Base-by-base conservation (phyloP, 306 rosid species). In the Oxytropis ochrocephala region DNA sequence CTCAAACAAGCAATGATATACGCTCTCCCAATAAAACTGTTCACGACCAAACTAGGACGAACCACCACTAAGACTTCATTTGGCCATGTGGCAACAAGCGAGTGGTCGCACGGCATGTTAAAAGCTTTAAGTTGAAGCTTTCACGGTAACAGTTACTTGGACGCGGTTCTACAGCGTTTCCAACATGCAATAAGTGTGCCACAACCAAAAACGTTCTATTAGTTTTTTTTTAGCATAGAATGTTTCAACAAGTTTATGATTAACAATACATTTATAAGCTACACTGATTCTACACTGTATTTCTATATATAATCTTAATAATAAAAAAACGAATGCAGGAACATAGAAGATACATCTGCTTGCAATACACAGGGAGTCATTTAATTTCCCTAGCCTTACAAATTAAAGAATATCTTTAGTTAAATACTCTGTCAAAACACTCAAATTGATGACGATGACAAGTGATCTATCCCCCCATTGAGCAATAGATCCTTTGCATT, bases 361-460 rank as follows among this genome's bases (percentile, higher is more conserved):
- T 42, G 14, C 29, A 12, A 58, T 39, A 27, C 41, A 17, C 21
- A 49, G 9, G 58, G 32, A 53, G 7, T 11, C 48, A 43, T 53
- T 64, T 48, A 42, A 43, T 53, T 16, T 32, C 58, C 38, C 60
- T 21, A 55, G 8, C 33, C 11, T n/a, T 46, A 13, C 30, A 46
- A 12, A 27, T 68, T 44, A 43, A 79, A 53, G 64, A 61, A 61
- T 61, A 43, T 50, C 27, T 11, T 52, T 4, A 33, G 48, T 46
- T 39, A 64, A 80, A 65, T 47, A 71, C 3, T 60, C 19, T 33
- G 69, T 50, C 74, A 36, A 53, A 55, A 53, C n/a, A 41, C 48
- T 29, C 38, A 60, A 63, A 73, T 29, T 70, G 24, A 56, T 57
- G 65, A 14, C n/a, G n/a, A 38, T 46, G 75, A 24, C 11, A 42